Conservation (phyloP, 2,329 filamentous ascomycete species). For the Cercospora brassicicola region DNA sequence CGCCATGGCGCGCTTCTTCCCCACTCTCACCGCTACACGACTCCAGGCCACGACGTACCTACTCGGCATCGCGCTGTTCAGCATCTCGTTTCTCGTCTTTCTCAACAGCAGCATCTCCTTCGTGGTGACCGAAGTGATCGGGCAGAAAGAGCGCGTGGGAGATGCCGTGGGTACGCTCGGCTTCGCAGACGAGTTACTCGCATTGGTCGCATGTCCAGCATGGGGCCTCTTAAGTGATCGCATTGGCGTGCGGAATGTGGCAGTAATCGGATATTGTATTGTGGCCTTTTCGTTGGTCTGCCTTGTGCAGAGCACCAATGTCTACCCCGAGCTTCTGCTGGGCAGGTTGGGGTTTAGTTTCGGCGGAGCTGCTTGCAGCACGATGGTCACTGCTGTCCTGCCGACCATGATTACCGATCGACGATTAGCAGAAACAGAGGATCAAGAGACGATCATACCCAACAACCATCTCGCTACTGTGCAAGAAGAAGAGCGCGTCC, state of each 20-base stretch:
- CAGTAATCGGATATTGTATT: constrained; percentile 75
- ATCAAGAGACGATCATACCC: constrained; percentile 23
- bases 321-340: constrained; percentile 85
- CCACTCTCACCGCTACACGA: constrained; percentile 55
- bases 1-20: constrained; percentile 36
- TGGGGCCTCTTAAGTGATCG: constrained; percentile 80
- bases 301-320: constrained; percentile 80
- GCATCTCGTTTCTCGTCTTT: constrained; percentile 86
- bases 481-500: constrained; percentile 32
- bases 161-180: constrained; percentile 81
- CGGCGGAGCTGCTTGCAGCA: constrained; percentile 81
- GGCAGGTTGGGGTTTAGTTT: constrained; percentile 85
- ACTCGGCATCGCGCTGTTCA: constrained; percentile 78
- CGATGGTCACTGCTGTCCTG: constrained; percentile 95
- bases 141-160: constrained; percentile 70
- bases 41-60: constrained; percentile 69
- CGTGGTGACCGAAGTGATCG: constrained; percentile 79
- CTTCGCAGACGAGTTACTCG: constrained; percentile 80
- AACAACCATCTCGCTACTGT: constrained; percentile 27
- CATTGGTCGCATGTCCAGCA: constrained; percentile 73
- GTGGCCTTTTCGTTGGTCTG: constrained; percentile 74
- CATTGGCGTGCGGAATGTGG: constrained; percentile 65
- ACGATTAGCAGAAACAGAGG: constrained; percentile 19
- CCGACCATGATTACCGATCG: constrained; percentile 61
- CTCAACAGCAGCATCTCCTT: constrained; percentile 82